Conservation (phyloP, 305 asterid species). For the Withania somnifera region DNA sequence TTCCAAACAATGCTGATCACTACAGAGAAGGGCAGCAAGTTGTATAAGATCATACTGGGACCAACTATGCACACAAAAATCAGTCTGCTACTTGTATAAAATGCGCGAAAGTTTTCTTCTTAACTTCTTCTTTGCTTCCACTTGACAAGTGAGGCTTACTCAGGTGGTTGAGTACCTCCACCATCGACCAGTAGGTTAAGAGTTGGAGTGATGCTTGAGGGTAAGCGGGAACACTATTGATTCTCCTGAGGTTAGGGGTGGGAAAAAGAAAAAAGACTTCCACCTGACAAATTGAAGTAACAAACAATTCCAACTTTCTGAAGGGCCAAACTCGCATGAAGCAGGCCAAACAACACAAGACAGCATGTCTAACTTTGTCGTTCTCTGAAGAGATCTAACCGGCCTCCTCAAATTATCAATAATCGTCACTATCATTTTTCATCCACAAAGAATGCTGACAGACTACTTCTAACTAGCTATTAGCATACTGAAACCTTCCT, state of each 20-base stretch:
- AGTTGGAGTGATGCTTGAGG: neutral
- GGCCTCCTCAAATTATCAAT: neutral
- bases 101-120: neutral
- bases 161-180: neutral
- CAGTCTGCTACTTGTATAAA: neutral
- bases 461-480: neutral
- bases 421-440: neutral
- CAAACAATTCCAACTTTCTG: neutral
- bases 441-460: neutral
- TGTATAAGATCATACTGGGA: neutral
- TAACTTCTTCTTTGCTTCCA: neutral
- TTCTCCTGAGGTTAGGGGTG: too few species aligned
- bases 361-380: neutral
- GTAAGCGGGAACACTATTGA: neutral
- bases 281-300: neutral
- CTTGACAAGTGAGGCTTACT: neutral
- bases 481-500: neutral
- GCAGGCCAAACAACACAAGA: neutral
- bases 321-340: neutral
- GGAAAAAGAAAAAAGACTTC: neutral
- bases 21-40: conserved; percentile 19
- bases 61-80: neutral
- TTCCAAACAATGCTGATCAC: conserved; percentile 47
- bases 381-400: neutral
- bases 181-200: neutral